These are phyloP conservation scores for Boletus speciosus DNA, from an alignment of 768 basidiomycete genomes.

Conservation along the genomic window DNA sequence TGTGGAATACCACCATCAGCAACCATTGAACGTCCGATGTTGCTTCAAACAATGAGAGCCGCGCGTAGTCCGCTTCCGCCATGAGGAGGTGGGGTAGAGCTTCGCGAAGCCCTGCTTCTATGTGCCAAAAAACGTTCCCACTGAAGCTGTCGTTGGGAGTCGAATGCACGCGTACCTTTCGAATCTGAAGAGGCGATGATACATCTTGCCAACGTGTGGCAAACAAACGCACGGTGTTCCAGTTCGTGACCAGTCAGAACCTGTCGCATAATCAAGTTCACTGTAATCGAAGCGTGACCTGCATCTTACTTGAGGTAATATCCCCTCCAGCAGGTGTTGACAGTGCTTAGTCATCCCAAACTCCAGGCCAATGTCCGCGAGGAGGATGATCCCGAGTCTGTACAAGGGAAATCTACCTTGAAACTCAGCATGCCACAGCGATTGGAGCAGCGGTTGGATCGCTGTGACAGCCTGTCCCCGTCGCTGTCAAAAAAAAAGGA, in stretches of 20 bases:
- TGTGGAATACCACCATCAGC: slow-evolving; percentile 68
- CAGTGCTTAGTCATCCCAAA: slow-evolving; percentile 71
- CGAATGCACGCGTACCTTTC: slow-evolving; percentile 35
- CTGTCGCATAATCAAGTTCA: slow-evolving; percentile 33
- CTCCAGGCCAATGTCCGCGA: slow-evolving; percentile 77
- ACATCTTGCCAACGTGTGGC: slow-evolving; percentile 71
- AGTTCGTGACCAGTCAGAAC: slow-evolving; percentile 67
- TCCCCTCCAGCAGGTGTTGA: slow-evolving; percentile 64
- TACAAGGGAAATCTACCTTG: slow-evolving; percentile 65
- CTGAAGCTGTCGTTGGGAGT: not conserved
- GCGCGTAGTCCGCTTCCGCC: slow-evolving; percentile 64
- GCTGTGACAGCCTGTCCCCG: slow-evolving; percentile 58
- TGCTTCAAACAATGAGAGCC: slow-evolving; percentile 56
- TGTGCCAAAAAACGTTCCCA: slow-evolving; percentile 14
- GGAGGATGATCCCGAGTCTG: slow-evolving; percentile 62
- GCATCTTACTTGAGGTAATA: slow-evolving; percentile 69
- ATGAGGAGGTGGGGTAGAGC: slow-evolving; percentile 58
- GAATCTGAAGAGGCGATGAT: slow-evolving; percentile 57
- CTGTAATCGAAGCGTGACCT: slow-evolving; percentile 5
- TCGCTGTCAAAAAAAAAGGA: slow-evolving; percentile 40
- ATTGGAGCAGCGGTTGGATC: slow-evolving; percentile 64
- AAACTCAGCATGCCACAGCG: slow-evolving; percentile 80
- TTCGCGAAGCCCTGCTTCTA: slow-evolving; percentile 43
- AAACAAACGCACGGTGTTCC: slow-evolving; percentile 74
- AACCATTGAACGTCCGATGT: slow-evolving; percentile 70